Percentiles rank a stretch among this genome's conserved stretches.
Evolutionary conservation across 441 rosid genomes (phyloP).

Genomic region (Erodium texanum): DNA sequence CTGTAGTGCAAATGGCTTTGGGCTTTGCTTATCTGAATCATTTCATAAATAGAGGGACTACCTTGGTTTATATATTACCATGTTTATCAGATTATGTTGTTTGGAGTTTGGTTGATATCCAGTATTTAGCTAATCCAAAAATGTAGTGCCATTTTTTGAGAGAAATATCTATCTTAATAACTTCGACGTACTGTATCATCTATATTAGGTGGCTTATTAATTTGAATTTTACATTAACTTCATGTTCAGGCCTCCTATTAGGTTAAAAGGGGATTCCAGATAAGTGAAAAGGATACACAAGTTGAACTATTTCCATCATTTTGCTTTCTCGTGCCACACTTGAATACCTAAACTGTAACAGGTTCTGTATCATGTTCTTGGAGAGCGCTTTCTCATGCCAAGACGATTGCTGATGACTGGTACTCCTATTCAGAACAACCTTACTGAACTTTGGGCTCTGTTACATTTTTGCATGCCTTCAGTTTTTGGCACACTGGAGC

Average conservation of each 20-base stretch:
- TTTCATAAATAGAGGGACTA: background rate
- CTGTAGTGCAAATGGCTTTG: background rate
- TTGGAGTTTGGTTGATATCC: background rate
- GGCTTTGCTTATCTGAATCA: background rate
- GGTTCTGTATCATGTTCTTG: slow-evolving; percentile 69
- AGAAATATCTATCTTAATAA: background rate
- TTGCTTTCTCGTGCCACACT: background rate
- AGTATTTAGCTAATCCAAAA: background rate
- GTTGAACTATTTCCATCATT: background rate
- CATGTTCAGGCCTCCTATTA: background rate
- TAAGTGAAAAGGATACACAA: background rate
- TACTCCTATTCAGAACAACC: slow-evolving; percentile 85
- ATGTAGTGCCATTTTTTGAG: background rate
- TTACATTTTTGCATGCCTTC: slow-evolving; percentile 89
- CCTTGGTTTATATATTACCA: background rate
- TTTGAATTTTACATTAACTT: background rate
- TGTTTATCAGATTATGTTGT: background rate
- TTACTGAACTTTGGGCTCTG: slow-evolving; percentile 85
- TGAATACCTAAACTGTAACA: slow-evolving; percentile 23
- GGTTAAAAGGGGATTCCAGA: background rate
- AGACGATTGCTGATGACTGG: slow-evolving; percentile 87
- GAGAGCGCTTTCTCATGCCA: slow-evolving; percentile 60
- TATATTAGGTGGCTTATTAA: background rate
- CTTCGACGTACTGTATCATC: background rate
- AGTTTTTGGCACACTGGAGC: slow-evolving; percentile 65